Percentiles rank a stretch among this genome's conserved stretches.
Conservation (phyloP, 768 basidiomycete genomes). For the Sutorius australiensis region DNA sequence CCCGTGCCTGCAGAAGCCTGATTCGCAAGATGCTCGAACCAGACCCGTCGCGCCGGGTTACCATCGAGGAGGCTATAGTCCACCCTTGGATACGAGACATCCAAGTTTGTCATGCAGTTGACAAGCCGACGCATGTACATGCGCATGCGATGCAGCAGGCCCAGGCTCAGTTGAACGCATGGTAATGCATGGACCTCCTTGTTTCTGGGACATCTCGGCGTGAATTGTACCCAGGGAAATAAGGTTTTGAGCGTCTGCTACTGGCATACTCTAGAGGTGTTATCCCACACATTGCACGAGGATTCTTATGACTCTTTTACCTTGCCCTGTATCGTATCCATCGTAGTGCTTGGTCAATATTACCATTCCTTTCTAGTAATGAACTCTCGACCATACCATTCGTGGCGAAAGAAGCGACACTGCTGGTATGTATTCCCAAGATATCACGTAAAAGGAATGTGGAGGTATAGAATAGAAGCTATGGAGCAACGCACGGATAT, state of each 20-base stretch:
- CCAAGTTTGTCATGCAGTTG: conserved; percentile 72
- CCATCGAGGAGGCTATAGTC: conserved; percentile 77
- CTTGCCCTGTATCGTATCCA: conserved; percentile 17
- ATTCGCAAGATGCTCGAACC: conserved; percentile 96
- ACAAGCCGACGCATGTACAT: conserved; percentile 69
- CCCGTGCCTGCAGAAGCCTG: conserved; percentile 76
- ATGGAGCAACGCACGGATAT: not conserved
- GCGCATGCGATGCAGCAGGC: conserved; percentile 60
- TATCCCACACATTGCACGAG: conserved; percentile 14
- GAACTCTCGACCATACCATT: not conserved
- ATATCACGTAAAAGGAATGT: conserved; percentile 7
- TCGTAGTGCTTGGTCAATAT: conserved; percentile 19
- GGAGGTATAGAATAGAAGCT: conserved; percentile 21
- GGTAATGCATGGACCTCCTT: conserved; percentile 2
- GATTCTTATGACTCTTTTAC: conserved; percentile 3
- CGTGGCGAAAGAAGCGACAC: not conserved
- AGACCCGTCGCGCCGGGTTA: conserved; percentile 69
- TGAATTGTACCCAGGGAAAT: not conserved
- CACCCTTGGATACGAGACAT: conserved; percentile 79
- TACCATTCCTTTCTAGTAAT: conserved; percentile 10
- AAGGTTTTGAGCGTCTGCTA: conserved; percentile 2
- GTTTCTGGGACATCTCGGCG: not conserved
- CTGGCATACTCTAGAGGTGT: conserved; percentile 18
- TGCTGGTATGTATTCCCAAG: conserved; percentile 13
- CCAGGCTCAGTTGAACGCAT: conserved; percentile 38